These are phyloP conservation scores for Forsythia viridissima DNA, from an alignment of 257 asterid genomes.

Conservation along the genomic window DNA sequence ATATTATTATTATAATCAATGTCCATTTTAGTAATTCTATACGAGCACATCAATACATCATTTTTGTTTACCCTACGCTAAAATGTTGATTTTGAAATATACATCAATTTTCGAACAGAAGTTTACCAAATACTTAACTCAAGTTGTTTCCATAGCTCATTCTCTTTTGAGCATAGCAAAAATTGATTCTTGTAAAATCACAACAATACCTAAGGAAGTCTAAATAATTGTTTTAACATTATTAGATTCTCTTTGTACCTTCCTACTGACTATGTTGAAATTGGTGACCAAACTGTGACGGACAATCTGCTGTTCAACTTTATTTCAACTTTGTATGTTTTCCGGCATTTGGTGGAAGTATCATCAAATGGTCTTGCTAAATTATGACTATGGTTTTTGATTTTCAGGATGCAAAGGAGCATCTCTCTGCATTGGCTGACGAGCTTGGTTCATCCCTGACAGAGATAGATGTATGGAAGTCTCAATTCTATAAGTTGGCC, in stretches of 20 bases:
- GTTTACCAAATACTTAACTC: no score
- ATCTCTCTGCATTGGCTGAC: constrained; percentile 93
- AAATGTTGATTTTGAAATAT: no score
- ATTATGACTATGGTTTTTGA: constrained; percentile 25
- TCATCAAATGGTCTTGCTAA: constrained; percentile 23
- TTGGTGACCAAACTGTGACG: constrained; percentile 8
- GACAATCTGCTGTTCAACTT: constrained; percentile 11
- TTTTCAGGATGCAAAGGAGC: constrained; percentile 97
- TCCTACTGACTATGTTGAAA: neutral
- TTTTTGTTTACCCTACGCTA: no score
- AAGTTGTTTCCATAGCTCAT: no score
- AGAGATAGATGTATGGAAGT: constrained; percentile 79
- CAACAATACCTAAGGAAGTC: no score
- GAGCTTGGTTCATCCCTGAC: constrained; percentile 92
- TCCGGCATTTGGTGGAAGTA: constrained; percentile 10
- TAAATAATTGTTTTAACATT: neutral
- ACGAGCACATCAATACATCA: no score
- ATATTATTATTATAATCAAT: no score
- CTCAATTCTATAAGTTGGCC: constrained; percentile 18
- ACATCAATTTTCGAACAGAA: no score
- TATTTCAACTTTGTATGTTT: neutral
- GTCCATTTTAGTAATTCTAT: no score
- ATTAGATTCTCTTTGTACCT: neutral
- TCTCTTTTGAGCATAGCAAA: no score
- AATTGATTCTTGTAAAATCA: no score